Evolutionary conservation across 139 green algal genomes (phyloP).

Genomic region (Chlamydomonas sp.): DNA sequence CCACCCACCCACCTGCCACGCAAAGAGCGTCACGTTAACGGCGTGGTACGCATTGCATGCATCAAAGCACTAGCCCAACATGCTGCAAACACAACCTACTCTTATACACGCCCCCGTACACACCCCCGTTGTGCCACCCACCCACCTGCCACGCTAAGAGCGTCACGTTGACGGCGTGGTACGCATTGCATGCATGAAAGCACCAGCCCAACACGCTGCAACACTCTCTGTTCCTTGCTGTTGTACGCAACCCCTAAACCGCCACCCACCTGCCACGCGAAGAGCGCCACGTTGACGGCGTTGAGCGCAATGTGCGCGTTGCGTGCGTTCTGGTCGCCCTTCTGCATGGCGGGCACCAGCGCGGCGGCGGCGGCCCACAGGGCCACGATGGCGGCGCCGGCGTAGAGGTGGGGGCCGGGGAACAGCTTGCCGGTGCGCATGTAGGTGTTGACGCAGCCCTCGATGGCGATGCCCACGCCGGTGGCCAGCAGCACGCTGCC

Average conservation of each 20-base stretch:
- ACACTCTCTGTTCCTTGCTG: not conserved
- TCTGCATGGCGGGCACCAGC: conserved; percentile 95
- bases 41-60: no score
- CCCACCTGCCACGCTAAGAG: not conserved
- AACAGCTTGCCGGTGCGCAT: conserved; percentile 95
- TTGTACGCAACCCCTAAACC: not conserved
- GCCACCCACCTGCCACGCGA: conserved; percentile 78
- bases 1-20: no score
- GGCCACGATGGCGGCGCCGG: conserved; percentile 85
- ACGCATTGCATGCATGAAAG: not conserved
- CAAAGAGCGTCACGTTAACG: no score
- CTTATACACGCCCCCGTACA: not conserved
- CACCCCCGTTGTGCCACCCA: not conserved
- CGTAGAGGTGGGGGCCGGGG: conserved; percentile 97
- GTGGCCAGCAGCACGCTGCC: conserved; percentile 89
- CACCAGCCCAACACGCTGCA: not conserved
- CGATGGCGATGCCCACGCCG: conserved; percentile 87
- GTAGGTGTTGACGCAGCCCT: conserved; percentile 95
- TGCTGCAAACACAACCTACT: no score
- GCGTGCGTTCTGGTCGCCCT: conserved; percentile 93
- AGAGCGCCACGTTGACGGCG: conserved; percentile 86
- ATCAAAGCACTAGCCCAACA: no score
- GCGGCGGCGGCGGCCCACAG: conserved; percentile 93
- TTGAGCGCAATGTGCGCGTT: conserved; percentile 95
- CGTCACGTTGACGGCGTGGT: not conserved